These are phyloP conservation scores for Usnea hakonensis DNA, from an alignment of 495 filamentous ascomycete species.

Conservation along the genomic window DNA sequence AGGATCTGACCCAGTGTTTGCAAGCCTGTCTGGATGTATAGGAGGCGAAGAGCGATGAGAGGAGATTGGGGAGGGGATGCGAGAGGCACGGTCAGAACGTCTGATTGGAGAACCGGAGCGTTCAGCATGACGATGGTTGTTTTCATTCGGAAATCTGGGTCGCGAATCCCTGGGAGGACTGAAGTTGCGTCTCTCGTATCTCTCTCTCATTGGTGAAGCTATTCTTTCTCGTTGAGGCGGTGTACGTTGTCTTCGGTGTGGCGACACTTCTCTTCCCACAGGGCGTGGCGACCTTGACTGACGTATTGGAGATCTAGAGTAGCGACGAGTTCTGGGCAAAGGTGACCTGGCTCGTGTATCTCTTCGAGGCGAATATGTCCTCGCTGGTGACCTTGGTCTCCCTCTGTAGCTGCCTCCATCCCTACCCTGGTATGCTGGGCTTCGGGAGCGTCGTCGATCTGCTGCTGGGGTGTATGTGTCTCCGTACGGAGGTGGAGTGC, in stretches of 20 bases:
- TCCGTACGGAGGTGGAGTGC: conserved; percentile 28
- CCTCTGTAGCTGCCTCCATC: conserved; percentile 30
- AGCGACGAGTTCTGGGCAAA: conserved; percentile 28
- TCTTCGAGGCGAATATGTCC: conserved; percentile 42
- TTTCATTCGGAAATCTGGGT: conserved; percentile 18
- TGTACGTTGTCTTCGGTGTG: conserved; percentile 23
- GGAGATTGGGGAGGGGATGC: conserved; percentile 33
- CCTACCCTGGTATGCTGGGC: conserved; percentile 37
- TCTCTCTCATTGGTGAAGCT: conserved; percentile 18
- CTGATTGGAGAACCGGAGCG: conserved; percentile 23
- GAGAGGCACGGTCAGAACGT: conserved; percentile 29
- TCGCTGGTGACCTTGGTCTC: conserved; percentile 35
- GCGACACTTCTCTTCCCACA: conserved; percentile 31
- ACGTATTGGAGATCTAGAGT: conserved; percentile 39
- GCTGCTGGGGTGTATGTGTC: conserved; percentile 45
- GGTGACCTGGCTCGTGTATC: conserved; percentile 41
- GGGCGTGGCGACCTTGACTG: conserved; percentile 32
- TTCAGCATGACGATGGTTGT: conserved; percentile 19
- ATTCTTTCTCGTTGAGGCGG: conserved; percentile 25
- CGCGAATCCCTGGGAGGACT: conserved; percentile 20
- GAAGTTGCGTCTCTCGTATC: conserved; percentile 21
- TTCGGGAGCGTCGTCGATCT: conserved; percentile 43
- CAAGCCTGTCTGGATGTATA: conserved; percentile 27
- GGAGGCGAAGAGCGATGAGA: conserved; percentile 37
- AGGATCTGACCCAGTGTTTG: conserved; percentile 20